Percentiles rank a stretch among this genome's conserved stretches.
Conservation (phyloP, 2,329 filamentous ascomycete species). For the Penicillium sp. region DNA sequence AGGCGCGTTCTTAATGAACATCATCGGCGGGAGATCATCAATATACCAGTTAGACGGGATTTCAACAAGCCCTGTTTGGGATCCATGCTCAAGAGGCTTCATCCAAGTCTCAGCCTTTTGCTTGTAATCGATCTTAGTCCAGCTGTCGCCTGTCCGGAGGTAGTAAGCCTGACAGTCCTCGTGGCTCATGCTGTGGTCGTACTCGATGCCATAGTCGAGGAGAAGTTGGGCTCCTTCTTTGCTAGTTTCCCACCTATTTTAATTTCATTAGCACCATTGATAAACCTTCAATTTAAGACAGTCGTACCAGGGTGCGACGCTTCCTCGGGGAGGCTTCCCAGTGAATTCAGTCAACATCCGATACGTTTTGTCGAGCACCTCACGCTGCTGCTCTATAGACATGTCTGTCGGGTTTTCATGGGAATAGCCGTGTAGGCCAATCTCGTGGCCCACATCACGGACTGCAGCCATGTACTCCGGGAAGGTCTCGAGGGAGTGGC, state of each 20-base stretch:
- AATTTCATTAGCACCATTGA: background rate
- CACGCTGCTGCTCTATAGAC: constrained; percentile 71
- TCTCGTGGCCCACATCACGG: constrained; percentile 63
- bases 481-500: constrained; percentile 63
- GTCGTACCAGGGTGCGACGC: constrained; percentile 64
- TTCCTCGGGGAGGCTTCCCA: constrained; percentile 70
- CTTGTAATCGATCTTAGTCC: constrained; percentile 44
- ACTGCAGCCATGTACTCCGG: constrained; percentile 62
- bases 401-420: constrained; percentile 73
- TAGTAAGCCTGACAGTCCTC: constrained; percentile 47
- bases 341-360: constrained; percentile 71
- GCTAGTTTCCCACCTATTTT: constrained; percentile 61
- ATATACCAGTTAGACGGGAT: constrained; percentile 47
- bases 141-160: constrained; percentile 43
- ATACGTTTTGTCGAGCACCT: constrained; percentile 74
- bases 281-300: background rate
- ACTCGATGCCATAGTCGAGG: constrained; percentile 44
- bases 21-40: constrained; percentile 45
- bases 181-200: constrained; percentile 46
- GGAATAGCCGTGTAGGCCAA: constrained; percentile 67
- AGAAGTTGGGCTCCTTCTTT: constrained; percentile 58
- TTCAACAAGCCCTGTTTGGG: constrained; percentile 41
- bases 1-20: constrained; percentile 45
- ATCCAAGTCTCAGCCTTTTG: constrained; percentile 45
- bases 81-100: constrained; percentile 48